Conservation (phyloP, 2,329 filamentous ascomycete species). For the Botrytis galanthina region DNA sequence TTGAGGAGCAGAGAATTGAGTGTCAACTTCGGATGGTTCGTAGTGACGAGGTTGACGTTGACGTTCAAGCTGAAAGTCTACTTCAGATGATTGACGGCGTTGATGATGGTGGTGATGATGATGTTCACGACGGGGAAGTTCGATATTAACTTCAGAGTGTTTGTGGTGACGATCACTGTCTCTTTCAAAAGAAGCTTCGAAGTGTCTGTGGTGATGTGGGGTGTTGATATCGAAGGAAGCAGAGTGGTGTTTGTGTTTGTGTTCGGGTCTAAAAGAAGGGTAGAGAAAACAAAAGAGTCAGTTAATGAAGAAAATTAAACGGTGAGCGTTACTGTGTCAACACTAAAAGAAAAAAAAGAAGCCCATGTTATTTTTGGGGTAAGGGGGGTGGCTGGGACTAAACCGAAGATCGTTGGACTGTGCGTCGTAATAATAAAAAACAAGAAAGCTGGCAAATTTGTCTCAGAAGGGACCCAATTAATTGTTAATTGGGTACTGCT, state of each 20-base stretch:
- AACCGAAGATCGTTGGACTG: constrained; percentile 21
- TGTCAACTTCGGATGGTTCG: constrained; percentile 30
- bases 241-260: constrained; percentile 43
- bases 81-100: constrained; percentile 25
- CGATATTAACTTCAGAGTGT: constrained; percentile 37
- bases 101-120: constrained; percentile 27
- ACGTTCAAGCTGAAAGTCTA: constrained; percentile 47
- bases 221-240: constrained; percentile 52
- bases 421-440: constrained; percentile 20
- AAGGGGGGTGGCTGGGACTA: constrained; percentile 23
- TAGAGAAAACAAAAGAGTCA: constrained; percentile 29
- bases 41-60: constrained; percentile 36
- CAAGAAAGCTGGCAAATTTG: constrained; percentile 23
- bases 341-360: constrained; percentile 31
- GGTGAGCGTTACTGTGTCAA: constrained; percentile 45
- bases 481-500: constrained; percentile 17
- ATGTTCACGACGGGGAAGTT: constrained; percentile 38
- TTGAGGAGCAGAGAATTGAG: constrained; percentile 32
- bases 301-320: constrained; percentile 29
- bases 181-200: constrained; percentile 24
- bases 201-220: constrained; percentile 30
- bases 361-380: constrained; percentile 16
- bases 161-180: constrained; percentile 20
- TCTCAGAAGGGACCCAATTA: constrained; percentile 22
- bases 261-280: constrained; percentile 29